A percentile compares a stretch with the other conserved stretches of the same genome.
Evolutionary conservation across 139 green algal genomes (phyloP).

Genomic region (Haematococcus sp.): DNA sequence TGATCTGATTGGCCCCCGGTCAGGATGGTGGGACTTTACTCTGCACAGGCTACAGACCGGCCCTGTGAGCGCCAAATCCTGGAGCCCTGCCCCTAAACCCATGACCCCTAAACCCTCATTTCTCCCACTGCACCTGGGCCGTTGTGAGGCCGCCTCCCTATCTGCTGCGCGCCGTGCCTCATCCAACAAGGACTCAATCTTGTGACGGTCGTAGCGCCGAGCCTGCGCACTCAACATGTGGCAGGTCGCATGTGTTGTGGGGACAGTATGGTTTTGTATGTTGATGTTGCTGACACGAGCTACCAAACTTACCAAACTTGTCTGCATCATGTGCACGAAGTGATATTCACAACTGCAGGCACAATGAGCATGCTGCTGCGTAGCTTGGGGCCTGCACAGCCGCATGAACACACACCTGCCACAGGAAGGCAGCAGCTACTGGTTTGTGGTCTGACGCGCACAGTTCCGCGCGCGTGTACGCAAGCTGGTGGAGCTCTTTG

Average conservation of each 20-base stretch:
- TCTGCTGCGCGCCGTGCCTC: constrained; percentile 45
- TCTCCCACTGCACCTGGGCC: constrained; percentile 46
- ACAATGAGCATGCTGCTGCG: constrained; percentile 9
- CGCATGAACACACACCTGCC: constrained; percentile 21
- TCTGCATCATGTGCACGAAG: not conserved
- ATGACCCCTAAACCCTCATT: no score
- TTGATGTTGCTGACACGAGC: no score
- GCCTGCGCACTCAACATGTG: no score
- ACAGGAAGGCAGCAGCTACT: constrained; percentile 58
- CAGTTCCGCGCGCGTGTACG: constrained; percentile 52
- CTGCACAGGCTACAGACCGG: no score
- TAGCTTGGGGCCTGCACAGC: not conserved
- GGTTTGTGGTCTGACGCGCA: constrained; percentile 70
- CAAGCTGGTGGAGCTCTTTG: constrained; percentile 47
- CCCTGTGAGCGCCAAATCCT: no score
- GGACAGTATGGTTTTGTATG: no score
- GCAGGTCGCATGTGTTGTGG: no score
- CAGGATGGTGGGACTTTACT: no score
- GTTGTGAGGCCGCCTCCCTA: constrained; percentile 39
- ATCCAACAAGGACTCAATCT: constrained; percentile 50
- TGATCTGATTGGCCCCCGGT: no score
- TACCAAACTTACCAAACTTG: no score
- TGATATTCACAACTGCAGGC: not conserved
- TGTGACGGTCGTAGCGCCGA: constrained; percentile 10
- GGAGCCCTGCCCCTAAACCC: no score